Percentiles rank a stretch among this genome's conserved stretches.
These are phyloP conservation scores for Austroboletus festivus DNA, from an alignment of 768 basidiomycete genomes.

Conservation along the genomic window DNA sequence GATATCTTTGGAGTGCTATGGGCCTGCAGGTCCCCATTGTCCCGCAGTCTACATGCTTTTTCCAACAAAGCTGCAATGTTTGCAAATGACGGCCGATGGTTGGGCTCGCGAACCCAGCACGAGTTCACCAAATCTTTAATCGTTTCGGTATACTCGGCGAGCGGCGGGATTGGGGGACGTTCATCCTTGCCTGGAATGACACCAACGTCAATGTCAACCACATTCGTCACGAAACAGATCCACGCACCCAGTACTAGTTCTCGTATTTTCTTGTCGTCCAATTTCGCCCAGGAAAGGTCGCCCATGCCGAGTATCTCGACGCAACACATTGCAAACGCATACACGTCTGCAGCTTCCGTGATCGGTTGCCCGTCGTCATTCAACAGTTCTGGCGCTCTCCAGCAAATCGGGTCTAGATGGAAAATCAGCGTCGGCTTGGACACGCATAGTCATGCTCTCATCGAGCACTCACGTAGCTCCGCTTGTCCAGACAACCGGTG, in stretches of 20 bases:
- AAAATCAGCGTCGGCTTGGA: not conserved
- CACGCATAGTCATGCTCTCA: not conserved
- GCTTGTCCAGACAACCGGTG: conserved; percentile 54
- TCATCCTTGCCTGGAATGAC: conserved; percentile 42
- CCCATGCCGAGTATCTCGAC: conserved; percentile 63
- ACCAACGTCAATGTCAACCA: conserved; percentile 18
- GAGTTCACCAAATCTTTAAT: conserved; percentile 43
- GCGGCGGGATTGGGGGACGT: conserved; percentile 47
- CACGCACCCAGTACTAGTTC: conserved; percentile 49
- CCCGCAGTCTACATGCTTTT: conserved; percentile 40
- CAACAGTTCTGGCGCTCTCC: conserved; percentile 71
- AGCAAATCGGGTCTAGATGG: conserved; percentile 61
- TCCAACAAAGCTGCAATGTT: conserved; percentile 45
- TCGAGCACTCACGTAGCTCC: conserved; percentile 37
- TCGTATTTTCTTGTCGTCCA: conserved; percentile 50
- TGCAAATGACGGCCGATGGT: conserved; percentile 51
- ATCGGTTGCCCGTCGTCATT: conserved; percentile 40
- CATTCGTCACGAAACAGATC: not conserved
- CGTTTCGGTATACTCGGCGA: conserved; percentile 32
- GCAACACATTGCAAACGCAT: conserved; percentile 65
- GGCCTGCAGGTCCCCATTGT: conserved; percentile 11
- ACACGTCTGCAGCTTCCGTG: conserved; percentile 63
- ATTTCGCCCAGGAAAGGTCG: conserved; percentile 52
- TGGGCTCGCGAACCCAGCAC: conserved; percentile 59
- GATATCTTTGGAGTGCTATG: not conserved